Conservation (phyloP, 805 yeast genomes). For the Lipomyces starkeyi region DNA sequence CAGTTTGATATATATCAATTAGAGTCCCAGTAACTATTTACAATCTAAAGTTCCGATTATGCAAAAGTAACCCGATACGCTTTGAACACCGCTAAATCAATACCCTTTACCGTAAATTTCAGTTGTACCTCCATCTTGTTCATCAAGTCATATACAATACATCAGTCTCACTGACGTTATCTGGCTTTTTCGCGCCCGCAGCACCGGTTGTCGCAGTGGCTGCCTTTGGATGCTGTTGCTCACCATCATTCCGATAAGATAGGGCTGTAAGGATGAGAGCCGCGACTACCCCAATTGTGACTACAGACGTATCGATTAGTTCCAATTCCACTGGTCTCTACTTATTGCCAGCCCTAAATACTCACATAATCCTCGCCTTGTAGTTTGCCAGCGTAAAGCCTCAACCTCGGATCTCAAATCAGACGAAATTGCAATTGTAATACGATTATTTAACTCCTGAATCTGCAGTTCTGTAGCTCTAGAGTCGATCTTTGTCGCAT, state of each 20-base stretch:
- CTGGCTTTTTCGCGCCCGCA: constrained; percentile 9
- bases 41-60: not conserved
- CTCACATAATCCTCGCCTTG: constrained; percentile 74
- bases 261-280: constrained; percentile 27
- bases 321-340: not conserved
- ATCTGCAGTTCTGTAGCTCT: constrained; percentile 69
- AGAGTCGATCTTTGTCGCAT: constrained; percentile 78
- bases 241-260: constrained; percentile 24
- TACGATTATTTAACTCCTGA: constrained; percentile 83
- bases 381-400: constrained; percentile 88
- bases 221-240: constrained; percentile 11
- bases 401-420: constrained; percentile 88
- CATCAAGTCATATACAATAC: not conserved
- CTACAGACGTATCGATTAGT: constrained; percentile 8
- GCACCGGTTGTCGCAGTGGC: constrained; percentile 11
- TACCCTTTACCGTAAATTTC: not conserved
- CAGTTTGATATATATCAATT: not conserved
- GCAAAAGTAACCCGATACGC: not conserved
- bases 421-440: constrained; percentile 78
- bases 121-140: not conserved
- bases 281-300: constrained; percentile 34
- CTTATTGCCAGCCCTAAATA: not conserved
- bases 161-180: constrained; percentile 6
- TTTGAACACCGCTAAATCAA: not conserved
- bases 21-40: not conserved